Conservation (phyloP, 2,329 filamentous ascomycete species). For the Neofusicoccum kwambonambiense region DNA sequence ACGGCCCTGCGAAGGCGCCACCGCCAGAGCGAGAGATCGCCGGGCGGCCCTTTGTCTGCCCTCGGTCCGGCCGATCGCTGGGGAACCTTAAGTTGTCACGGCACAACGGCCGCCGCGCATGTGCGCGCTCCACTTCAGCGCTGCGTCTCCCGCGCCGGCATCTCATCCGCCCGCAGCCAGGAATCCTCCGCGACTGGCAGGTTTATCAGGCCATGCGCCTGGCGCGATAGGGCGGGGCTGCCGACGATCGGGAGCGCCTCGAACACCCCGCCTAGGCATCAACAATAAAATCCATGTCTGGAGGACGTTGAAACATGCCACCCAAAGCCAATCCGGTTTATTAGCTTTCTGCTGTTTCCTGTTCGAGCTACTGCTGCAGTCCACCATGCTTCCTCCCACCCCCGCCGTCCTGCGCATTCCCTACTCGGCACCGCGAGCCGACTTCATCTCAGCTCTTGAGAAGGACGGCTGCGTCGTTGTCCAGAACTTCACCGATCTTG, state of each 20-base stretch:
- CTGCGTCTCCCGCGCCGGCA: not conserved
- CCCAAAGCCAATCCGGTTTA: not conserved
- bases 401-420: slow-evolving; percentile 20
- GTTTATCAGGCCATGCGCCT: not conserved
- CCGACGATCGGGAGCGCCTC: not conserved
- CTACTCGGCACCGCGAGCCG: slow-evolving; percentile 18
- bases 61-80: slow-evolving; percentile 8
- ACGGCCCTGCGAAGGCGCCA: not conserved
- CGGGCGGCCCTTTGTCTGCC: not conserved
- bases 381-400: not conserved
- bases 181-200: not conserved
- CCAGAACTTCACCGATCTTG: slow-evolving; percentile 30
- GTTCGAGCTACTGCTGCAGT: not conserved
- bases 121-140: no score
- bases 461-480: slow-evolving; percentile 37
- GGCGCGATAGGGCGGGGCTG: slow-evolving; percentile 4
- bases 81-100: not conserved
- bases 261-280: not conserved
- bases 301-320: not conserved
- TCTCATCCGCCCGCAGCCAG: not conserved
- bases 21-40: not conserved
- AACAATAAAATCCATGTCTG: not conserved
- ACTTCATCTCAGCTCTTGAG: slow-evolving; percentile 35
- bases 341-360: not conserved
- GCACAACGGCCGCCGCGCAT: not conserved